A percentile compares a stretch with the other conserved stretches of the same genome.
Conservation (phyloP, 1,284 basidiomycete genomes). For the Rhizopogon hawkerae region DNA sequence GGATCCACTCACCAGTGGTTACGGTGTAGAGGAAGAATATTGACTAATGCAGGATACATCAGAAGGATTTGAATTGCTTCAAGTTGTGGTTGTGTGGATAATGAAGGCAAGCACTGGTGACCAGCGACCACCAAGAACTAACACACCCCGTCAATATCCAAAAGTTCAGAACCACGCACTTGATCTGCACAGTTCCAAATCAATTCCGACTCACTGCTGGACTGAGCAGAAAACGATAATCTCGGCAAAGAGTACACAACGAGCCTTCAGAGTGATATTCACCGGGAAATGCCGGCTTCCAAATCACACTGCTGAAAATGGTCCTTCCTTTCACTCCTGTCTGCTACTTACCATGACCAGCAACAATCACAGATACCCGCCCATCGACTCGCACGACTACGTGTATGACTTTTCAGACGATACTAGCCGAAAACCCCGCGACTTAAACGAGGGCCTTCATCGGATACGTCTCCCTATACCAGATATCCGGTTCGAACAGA, state of each 20-base stretch:
- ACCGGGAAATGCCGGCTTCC: not conserved
- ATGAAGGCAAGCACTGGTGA: too few relatives aligned
- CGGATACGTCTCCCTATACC: conserved; percentile 44
- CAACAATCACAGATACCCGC: not conserved
- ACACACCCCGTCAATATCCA: not conserved
- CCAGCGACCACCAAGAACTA: not conserved
- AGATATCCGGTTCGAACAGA: conserved; percentile 66
- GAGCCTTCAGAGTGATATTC: too few relatives aligned
- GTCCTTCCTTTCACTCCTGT: not conserved
- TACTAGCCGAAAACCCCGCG: conserved; percentile 12
- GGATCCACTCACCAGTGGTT: not conserved
- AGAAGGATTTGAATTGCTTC: too few relatives aligned
- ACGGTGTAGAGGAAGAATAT: not conserved
- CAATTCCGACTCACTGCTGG: not conserved
- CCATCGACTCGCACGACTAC: conserved; percentile 15
- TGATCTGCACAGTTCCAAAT: not conserved
- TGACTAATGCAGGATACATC: not conserved
- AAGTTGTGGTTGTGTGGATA: too few relatives aligned
- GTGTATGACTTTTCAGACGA: conserved; percentile 13
- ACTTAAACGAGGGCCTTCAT: conserved; percentile 9
- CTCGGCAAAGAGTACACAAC: too few relatives aligned
- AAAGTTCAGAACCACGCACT: not conserved
- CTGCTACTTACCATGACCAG: conserved; percentile 14
- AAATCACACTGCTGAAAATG: not conserved
- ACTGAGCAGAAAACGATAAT: too few relatives aligned